Evolutionary conservation across 768 basidiomycete species (phyloP).

Genomic region (Leccinum pellstonianum): DNA sequence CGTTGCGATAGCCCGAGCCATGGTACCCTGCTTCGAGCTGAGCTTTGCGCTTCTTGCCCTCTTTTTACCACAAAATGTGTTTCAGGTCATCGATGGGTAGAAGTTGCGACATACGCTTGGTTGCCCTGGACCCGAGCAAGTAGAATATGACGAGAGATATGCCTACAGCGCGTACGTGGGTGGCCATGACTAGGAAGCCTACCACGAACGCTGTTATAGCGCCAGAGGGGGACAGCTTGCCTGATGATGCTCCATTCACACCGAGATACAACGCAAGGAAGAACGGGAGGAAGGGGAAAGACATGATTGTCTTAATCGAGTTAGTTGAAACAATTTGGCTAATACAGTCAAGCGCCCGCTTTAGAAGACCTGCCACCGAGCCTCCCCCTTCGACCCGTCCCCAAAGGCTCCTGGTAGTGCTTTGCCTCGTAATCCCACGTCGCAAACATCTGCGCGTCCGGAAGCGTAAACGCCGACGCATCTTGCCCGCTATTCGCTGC

Average conservation of each 20-base stretch:
- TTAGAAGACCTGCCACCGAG: background rate
- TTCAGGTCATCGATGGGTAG: background rate
- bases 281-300: conserved; percentile 41
- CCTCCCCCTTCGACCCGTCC: conserved; percentile 30
- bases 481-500: conserved; percentile 23
- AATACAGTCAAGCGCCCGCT: background rate
- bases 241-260: conserved; percentile 67
- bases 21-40: conserved; percentile 58
- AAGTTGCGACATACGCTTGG: conserved; percentile 57
- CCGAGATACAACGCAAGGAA: conserved; percentile 54
- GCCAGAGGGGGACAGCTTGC: conserved; percentile 75
- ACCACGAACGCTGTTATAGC: conserved; percentile 74
- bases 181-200: conserved; percentile 70
- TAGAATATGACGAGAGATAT: conserved; percentile 74
- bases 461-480: conserved; percentile 34
- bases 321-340: background rate
- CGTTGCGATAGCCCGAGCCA: conserved; percentile 70
- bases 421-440: conserved; percentile 52
- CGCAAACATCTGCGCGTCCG: conserved; percentile 49
- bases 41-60: conserved; percentile 73
- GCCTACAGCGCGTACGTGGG: conserved; percentile 65
- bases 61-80: conserved; percentile 31
- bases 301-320: conserved; percentile 11
- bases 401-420: conserved; percentile 38
- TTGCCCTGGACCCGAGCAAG: conserved; percentile 75